Evolutionary conservation across 2,329 filamentous ascomycete species (phyloP).

Genomic region (Fusarium pseudograminearum): DNA sequence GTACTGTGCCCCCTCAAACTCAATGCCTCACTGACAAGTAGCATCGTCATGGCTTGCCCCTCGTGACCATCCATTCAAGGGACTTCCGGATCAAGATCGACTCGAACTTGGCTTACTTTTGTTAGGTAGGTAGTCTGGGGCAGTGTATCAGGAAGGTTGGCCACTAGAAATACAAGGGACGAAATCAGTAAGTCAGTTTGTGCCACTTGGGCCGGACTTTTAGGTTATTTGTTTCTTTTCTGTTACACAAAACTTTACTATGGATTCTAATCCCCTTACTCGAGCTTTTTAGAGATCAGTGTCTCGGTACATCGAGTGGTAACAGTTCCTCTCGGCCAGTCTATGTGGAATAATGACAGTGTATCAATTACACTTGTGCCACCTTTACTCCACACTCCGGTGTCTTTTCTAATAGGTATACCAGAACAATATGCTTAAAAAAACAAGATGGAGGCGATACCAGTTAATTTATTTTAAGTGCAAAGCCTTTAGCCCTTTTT

Average conservation of each 20-base stretch:
- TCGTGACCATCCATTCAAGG: slow-evolving; percentile 36
- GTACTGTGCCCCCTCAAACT: not conserved
- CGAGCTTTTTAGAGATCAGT: not conserved
- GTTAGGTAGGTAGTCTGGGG: not conserved
- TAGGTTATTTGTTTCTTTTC: not conserved
- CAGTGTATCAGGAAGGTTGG: not conserved
- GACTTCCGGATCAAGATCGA: slow-evolving; percentile 38
- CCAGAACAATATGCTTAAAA: no score
- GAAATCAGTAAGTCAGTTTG: not conserved
- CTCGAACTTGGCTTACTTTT: slow-evolving; percentile 2
- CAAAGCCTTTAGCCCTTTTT: not conserved
- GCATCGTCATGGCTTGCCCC: slow-evolving; percentile 38
- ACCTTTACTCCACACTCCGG: no score
- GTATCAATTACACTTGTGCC: no score
- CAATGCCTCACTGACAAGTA: slow-evolving; percentile 15
- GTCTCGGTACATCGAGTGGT: not conserved
- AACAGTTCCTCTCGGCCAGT: not conserved
- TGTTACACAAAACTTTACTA: not conserved
- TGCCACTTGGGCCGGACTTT: not conserved
- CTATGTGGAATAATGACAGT: no score
- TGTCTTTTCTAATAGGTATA: no score
- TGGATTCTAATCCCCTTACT: not conserved
- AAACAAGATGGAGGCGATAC: not conserved
- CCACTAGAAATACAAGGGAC: not conserved
- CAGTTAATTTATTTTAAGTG: not conserved